Evolutionary conservation across 306 rosid species (phyloP), one percentile per base, ranked within the genome.

Genomic region (Potentilla sterilis): DNA sequence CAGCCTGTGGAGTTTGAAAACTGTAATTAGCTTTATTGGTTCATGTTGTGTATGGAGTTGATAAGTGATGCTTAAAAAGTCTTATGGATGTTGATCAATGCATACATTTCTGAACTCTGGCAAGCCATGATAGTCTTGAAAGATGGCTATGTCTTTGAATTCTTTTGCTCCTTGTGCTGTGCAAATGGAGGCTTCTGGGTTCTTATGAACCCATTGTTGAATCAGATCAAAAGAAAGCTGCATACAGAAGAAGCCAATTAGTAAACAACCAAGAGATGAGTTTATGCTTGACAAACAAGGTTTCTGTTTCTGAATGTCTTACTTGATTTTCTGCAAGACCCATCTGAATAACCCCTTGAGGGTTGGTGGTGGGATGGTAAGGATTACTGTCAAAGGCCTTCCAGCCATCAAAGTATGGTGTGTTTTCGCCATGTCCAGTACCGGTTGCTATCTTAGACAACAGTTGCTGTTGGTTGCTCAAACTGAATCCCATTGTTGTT

Each of bases 301-400:
- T 22, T 59, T 74, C 40, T 32, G 28, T 5, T 6, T 55, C 7
- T 1, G 14, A 38, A 5, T 10, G 57, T 32, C 63, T 43, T 89
- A 93, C 98, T 87, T 86, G 86, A 81, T 93, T 93, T 82, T 93
- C 98, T 52, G 96, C 98, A 5, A 93, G 87, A 41, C 96, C 98
- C 98, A 93, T 93, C 74, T 93, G 98, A 74, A 93, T 90, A 63
- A 93, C 97, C 3, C 98, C 98, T 32, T 79, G 11, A 64, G 85
- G 86, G 52, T 93, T 93, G 7, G 81, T 24, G n/a, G 69, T 85
- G 49, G 82, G 76, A 41, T 93, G 91, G 82, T 86, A 93, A 2
- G 97, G 98, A 32, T 93, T 79, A 14, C 40, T 46, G 8, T 93
- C 89, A 66, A 85, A 86, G 9, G 96, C 98, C 63, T 90, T 90